A percentile compares a stretch with the other conserved stretches of the same genome.
phyloP scores from a whole-genome alignment of 2,329 filamentous ascomycete genomes.

The Hortaea sp. region DNA sequence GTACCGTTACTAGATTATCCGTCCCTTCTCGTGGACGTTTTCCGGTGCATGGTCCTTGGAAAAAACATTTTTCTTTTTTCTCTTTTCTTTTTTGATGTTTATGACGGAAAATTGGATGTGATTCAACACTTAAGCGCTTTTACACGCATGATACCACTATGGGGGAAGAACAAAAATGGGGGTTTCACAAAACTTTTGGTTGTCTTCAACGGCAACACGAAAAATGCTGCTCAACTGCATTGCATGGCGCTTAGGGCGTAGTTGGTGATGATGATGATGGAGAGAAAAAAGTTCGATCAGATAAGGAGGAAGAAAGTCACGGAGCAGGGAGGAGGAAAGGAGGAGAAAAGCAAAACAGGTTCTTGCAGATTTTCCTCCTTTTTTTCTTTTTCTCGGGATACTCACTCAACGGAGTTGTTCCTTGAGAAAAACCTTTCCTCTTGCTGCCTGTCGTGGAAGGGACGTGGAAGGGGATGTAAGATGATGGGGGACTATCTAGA shows the following conservation, averaged over 20 bases:
- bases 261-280: too few species aligned
- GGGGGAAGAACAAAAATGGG: too few species aligned
- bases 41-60: neutral
- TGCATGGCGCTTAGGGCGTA: conserved; percentile 6
- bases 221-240: conserved; percentile 2
- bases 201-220: conserved; percentile 9
- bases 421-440: neutral
- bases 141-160: conserved; percentile 9
- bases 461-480: too few species aligned
- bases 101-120: neutral
- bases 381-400: too few species aligned
- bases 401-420: conserved; percentile 7
- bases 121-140: conserved; percentile 8
- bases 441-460: too few species aligned
- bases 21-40: neutral
- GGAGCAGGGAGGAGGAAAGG: neutral
- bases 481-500: too few species aligned
- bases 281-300: too few species aligned
- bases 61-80: neutral
- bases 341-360: too few species aligned
- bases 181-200: too few species aligned
- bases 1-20: conserved; percentile 58
- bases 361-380: too few species aligned
- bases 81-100: neutral
- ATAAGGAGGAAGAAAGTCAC: too few species aligned